A percentile compares a stretch with the other conserved stretches of the same genome.
These are phyloP conservation scores for Mortierella antarctica DNA, from an alignment of 192 early-diverging fungal species.

Conservation along the genomic window DNA sequence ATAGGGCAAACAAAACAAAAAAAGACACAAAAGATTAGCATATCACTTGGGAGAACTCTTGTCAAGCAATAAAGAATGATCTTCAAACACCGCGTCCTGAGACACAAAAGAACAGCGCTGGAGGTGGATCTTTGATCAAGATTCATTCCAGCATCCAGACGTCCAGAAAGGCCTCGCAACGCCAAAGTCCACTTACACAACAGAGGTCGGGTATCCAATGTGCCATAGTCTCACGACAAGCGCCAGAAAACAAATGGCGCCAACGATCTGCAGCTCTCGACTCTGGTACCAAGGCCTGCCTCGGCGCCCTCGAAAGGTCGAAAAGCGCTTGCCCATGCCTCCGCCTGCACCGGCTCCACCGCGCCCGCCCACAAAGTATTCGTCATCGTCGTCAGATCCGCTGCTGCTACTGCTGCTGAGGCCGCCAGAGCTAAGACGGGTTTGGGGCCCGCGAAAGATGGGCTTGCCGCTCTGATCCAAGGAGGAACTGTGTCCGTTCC, in stretches of 20 bases:
- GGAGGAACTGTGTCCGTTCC: constrained; percentile 42
- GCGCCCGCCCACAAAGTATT: constrained; percentile 14
- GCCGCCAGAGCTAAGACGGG: constrained; percentile 28
- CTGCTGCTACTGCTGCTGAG: constrained; percentile 43
- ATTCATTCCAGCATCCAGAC: not conserved
- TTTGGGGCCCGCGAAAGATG: constrained; percentile 23
- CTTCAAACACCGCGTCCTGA: not conserved
- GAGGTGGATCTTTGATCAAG: not conserved
- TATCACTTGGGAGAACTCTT: not conserved
- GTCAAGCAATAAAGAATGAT: constrained; percentile 3
- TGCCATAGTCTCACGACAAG: constrained; percentile 74
- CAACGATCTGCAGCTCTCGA: constrained; percentile 33
- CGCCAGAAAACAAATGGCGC: constrained; percentile 43
- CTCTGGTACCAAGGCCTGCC: constrained; percentile 32
- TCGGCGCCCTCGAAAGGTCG: constrained; percentile 35
- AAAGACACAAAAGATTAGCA: not conserved
- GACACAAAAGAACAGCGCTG: not conserved
- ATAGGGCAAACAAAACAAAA: not conserved
- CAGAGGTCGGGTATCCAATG: constrained; percentile 73
- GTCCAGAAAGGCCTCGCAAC: not conserved
- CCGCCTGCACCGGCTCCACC: constrained; percentile 6
- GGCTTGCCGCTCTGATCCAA: constrained; percentile 40
- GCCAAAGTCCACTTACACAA: constrained; percentile 31
- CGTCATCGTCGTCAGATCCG: constrained; percentile 23
- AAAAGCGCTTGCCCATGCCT: constrained; percentile 23